Percentiles rank a stretch among this genome's conserved stretches.
These are phyloP conservation scores for Hibiscus syriacus DNA, from an alignment of 345 rosid genomes.

Conservation along the genomic window DNA sequence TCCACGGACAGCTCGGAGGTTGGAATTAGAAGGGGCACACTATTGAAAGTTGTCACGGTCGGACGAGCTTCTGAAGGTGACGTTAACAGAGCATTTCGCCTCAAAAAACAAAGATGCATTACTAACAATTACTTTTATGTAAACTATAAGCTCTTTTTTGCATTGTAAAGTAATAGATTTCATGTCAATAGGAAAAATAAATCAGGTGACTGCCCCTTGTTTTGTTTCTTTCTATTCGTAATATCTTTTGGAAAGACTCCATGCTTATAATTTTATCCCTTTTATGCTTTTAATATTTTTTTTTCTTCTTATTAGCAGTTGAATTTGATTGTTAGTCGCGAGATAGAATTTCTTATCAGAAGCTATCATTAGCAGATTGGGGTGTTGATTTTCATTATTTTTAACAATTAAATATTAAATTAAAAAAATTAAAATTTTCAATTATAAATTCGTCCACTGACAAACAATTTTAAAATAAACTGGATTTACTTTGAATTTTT, in stretches of 20 bases:
- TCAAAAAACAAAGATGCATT: conserved; percentile 15
- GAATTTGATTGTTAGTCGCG: too few relatives aligned
- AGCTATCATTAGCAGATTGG: too few relatives aligned
- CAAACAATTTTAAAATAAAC: too few relatives aligned
- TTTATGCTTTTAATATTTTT: not conserved
- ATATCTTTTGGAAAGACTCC: not conserved
- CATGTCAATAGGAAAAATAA: not conserved
- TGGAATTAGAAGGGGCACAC: not conserved
- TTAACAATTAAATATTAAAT: too few relatives aligned
- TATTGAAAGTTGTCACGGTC: not conserved
- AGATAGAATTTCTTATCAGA: too few relatives aligned
- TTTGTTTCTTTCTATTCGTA: too few relatives aligned
- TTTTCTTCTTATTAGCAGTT: too few relatives aligned
- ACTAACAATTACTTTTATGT: conserved; percentile 7
- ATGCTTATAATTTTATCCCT: not conserved
- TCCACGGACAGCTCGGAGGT: not conserved
- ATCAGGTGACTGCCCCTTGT: not conserved
- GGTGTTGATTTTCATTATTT: too few relatives aligned
- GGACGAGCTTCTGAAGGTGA: not conserved
- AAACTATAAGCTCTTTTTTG: conserved; percentile 12
- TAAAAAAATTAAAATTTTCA: too few relatives aligned
- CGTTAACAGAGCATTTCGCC: conserved; percentile 21
- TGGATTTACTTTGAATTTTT: too few relatives aligned
- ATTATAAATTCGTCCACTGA: too few relatives aligned
- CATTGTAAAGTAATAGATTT: conserved; percentile 3